A percentile compares a stretch with the other conserved stretches of the same genome.
Evolutionary conservation across 108 stramenopile species (phyloP).

Genomic region (Mediolabrus comicus): DNA sequence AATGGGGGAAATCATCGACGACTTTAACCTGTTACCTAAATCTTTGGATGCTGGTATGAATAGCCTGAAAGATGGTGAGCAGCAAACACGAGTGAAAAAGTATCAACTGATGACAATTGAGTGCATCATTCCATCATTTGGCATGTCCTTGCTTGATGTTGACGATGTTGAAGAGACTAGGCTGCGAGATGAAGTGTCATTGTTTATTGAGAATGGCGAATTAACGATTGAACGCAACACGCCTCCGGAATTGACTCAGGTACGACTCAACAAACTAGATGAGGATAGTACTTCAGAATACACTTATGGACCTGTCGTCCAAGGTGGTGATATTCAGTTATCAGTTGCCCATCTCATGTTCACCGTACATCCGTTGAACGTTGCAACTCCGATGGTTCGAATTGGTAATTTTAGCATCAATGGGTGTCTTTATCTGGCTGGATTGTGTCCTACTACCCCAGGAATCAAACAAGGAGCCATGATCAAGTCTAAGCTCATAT

Average conservation of each 20-base stretch:
- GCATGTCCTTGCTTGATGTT: constrained; percentile 34
- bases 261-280: constrained; percentile 29
- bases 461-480: constrained; percentile 21
- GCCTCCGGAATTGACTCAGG: constrained; percentile 40
- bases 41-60: constrained; percentile 37
- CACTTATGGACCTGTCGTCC: constrained; percentile 36
- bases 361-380: constrained; percentile 36
- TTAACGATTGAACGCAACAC: constrained; percentile 39
- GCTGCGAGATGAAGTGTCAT: constrained; percentile 31
- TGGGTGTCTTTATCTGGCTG: constrained; percentile 30
- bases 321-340: constrained; percentile 37
- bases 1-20: constrained; percentile 46
- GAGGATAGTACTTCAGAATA: constrained; percentile 34
- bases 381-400: constrained; percentile 33
- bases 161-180: neutral
- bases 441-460: constrained; percentile 34
- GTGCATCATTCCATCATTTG: constrained; percentile 30
- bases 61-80: constrained; percentile 10
- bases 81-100: constrained; percentile 8
- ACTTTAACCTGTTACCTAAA: constrained; percentile 34
- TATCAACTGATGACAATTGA: constrained; percentile 48
- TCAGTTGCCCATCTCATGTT: constrained; percentile 20
- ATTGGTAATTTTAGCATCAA: constrained; percentile 26
- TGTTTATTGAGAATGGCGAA: constrained; percentile 31
- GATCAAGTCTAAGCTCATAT: constrained; percentile 12